A percentile compares a stretch with the other conserved stretches of the same genome.
Evolutionary conservation across 768 basidiomycete genomes (phyloP).

Genomic region (Naganishia kalamii): DNA sequence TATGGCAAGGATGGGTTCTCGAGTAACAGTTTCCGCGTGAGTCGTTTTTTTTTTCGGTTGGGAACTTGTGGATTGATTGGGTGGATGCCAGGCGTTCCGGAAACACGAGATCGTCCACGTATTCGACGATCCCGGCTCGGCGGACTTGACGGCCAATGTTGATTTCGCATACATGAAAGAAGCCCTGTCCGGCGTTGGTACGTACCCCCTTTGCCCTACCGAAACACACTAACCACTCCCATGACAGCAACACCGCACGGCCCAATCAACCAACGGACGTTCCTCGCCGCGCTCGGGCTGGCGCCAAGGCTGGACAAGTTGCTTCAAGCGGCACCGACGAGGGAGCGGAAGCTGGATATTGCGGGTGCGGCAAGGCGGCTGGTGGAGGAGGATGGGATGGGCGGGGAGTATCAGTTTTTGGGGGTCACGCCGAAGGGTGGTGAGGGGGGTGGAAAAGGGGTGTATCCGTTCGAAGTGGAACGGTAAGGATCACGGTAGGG

Average conservation of each 20-base stretch:
- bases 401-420: slow-evolving; percentile 74
- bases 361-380: slow-evolving; percentile 60
- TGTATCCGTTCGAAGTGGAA: slow-evolving; percentile 3
- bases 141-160: slow-evolving; percentile 93
- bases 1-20: slow-evolving; percentile 72
- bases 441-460: background rate
- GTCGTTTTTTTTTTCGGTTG: slow-evolving; percentile 32
- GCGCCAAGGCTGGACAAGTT: slow-evolving; percentile 61
- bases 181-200: slow-evolving; percentile 63
- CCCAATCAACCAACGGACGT: slow-evolving; percentile 66
- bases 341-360: slow-evolving; percentile 54
- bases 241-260: slow-evolving; percentile 54
- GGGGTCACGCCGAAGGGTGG: slow-evolving; percentile 50
- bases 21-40: slow-evolving; percentile 71
- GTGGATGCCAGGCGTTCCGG: slow-evolving; percentile 67
- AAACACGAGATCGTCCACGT: slow-evolving; percentile 76
- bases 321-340: slow-evolving; percentile 51
- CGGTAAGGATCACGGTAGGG: background rate
- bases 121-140: slow-evolving; percentile 75
- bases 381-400: slow-evolving; percentile 78
- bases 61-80: background rate
- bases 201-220: slow-evolving; percentile 26
- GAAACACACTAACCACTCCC: background rate
- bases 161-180: slow-evolving; percentile 86
- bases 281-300: slow-evolving; percentile 74